These are phyloP conservation scores for Elasticomyces elasticus DNA, from an alignment of 495 filamentous ascomycete species.

Conservation along the genomic window DNA sequence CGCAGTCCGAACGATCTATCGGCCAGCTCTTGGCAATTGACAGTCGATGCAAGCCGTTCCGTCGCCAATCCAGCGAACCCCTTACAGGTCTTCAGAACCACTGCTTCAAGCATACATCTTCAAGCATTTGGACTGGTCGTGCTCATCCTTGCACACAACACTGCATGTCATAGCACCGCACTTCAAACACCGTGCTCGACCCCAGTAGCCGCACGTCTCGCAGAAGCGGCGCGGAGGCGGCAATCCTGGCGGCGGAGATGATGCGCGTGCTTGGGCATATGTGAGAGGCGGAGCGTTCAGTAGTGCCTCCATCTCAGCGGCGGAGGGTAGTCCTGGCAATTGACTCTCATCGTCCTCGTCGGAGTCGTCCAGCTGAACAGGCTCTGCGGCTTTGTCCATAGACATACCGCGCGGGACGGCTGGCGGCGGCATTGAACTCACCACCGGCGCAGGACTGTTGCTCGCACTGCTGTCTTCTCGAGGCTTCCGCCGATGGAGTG, in stretches of 20 bases:
- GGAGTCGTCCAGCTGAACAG: conserved; percentile 10
- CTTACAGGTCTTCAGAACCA: background rate
- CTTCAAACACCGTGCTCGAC: conserved; percentile 70
- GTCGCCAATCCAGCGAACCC: background rate
- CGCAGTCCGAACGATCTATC: too few relatives aligned
- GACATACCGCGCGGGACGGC: background rate
- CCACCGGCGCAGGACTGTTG: conserved; percentile 9
- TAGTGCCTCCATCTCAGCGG: conserved; percentile 57
- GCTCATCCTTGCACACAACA: conserved; percentile 66
- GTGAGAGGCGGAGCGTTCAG: conserved; percentile 61
- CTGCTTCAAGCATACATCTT: conserved; percentile 29
- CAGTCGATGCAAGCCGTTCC: background rate
- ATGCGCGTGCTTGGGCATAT: conserved; percentile 67
- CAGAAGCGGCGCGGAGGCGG: conserved; percentile 63
- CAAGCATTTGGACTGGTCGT: conserved; percentile 67
- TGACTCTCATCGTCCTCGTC: conserved; percentile 38
- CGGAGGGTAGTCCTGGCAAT: conserved; percentile 55
- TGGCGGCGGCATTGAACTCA: background rate
- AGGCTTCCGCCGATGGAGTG: conserved; percentile 9
- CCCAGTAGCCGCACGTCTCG: conserved; percentile 90
- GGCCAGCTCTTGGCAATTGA: too few relatives aligned
- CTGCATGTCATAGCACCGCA: conserved; percentile 75
- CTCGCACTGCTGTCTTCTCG: conserved; percentile 14
- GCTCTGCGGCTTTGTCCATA: background rate
- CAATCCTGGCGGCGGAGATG: conserved; percentile 37